Percentiles rank a stretch among this genome's conserved stretches.
Evolutionary conservation across 345 rosid species (phyloP).

Genomic region (Abelmoschus esculentus): DNA sequence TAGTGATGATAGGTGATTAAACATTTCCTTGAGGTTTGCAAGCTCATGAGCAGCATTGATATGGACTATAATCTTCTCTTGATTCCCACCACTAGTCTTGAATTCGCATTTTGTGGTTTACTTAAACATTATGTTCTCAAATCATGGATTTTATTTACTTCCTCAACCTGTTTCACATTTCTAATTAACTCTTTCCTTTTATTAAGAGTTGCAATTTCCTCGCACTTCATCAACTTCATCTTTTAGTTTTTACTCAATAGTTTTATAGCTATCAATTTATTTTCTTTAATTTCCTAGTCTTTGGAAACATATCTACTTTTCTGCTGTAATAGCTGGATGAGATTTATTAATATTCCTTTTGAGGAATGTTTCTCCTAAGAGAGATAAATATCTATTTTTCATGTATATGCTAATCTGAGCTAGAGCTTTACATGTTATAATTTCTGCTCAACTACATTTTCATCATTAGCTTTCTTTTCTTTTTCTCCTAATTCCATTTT

Average conservation of each 20-base stretch:
- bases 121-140: background rate
- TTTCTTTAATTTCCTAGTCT: background rate
- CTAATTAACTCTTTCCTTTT: background rate
- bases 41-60: background rate
- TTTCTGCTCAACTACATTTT: background rate
- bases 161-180: background rate
- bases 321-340: background rate
- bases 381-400: background rate
- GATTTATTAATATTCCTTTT: background rate
- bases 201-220: background rate
- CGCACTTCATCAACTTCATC: background rate
- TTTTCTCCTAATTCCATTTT: background rate
- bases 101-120: background rate
- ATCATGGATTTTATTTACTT: background rate
- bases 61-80: background rate
- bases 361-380: background rate
- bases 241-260: background rate
- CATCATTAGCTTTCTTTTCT: background rate
- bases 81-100: background rate
- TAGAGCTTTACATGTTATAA: background rate
- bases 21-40: background rate
- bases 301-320: background rate
- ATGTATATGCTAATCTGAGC: background rate
- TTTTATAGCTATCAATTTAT: background rate
- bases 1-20: conserved; percentile 79